Evolutionary conservation across 1,139 yeast genomes (phyloP).

Genomic region (Lodderomyces elongisporus): DNA sequence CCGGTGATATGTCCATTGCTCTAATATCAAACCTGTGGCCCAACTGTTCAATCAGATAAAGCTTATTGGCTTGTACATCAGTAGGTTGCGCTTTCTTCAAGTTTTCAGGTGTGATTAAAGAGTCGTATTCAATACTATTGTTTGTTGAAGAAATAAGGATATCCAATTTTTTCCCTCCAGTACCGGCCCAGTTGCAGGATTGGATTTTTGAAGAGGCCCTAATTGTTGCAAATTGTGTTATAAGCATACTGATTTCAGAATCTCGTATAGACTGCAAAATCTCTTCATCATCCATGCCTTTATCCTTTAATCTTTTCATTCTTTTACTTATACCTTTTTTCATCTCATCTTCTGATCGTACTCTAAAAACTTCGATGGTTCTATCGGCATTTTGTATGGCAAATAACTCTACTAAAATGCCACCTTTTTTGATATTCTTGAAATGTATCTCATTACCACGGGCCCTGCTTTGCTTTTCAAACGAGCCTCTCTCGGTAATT

Average conservation of each 20-base stretch:
- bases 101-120: conserved; percentile 45
- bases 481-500: conserved; percentile 56
- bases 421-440: conserved; percentile 23
- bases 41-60: conserved; percentile 59
- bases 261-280: conserved; percentile 48
- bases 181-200: conserved; percentile 51
- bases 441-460: conserved; percentile 65
- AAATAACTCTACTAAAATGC: conserved; percentile 40
- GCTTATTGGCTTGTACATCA: conserved; percentile 27
- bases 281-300: conserved; percentile 60
- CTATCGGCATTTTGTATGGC: conserved; percentile 75
- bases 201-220: conserved; percentile 55
- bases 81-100: conserved; percentile 43
- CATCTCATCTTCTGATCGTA: conserved; percentile 75
- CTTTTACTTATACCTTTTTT: conserved; percentile 74
- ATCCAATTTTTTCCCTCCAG: conserved; percentile 39
- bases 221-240: conserved; percentile 60
- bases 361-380: conserved; percentile 74
- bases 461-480: conserved; percentile 75
- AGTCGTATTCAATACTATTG: conserved; percentile 70
- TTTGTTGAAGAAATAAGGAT: conserved; percentile 61
- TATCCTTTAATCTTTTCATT: conserved; percentile 71
- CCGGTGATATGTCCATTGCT: conserved; percentile 75
- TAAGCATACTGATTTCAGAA: conserved; percentile 53
- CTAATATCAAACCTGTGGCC: conserved; percentile 93